phyloP scores from a whole-genome alignment of 805 yeast species.

The Barnettozyma wickerhamii region DNA sequence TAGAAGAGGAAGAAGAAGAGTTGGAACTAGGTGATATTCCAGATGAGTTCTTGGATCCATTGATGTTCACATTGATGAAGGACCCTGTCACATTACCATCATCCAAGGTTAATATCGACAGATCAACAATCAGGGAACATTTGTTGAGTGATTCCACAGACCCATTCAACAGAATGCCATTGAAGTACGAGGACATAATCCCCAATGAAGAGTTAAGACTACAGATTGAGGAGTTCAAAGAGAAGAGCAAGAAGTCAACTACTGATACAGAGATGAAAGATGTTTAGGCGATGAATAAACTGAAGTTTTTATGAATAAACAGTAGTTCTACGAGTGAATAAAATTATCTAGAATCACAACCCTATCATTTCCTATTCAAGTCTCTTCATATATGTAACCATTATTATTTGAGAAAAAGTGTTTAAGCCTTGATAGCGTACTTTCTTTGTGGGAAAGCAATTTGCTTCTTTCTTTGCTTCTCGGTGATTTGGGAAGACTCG shows the following conservation, averaged over 20 bases:
- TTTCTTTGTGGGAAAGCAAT: constrained; percentile 98
- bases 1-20: constrained; percentile 75
- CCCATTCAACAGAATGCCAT: constrained; percentile 93
- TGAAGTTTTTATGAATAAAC: background rate
- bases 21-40: constrained; percentile 89
- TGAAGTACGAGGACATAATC: constrained; percentile 80
- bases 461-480: constrained; percentile 85
- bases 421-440: constrained; percentile 97
- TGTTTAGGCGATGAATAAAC: constrained; percentile 1
- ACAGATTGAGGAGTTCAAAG: constrained; percentile 48
- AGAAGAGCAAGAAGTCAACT: constrained; percentile 8
- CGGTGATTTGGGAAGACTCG: constrained; percentile 81
- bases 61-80: constrained; percentile 93
- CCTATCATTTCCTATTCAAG: constrained; percentile 27
- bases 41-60: constrained; percentile 94
- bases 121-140: constrained; percentile 91
- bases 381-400: constrained; percentile 5
- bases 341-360: constrained; percentile 11
- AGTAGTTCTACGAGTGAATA: background rate
- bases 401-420: constrained; percentile 11
- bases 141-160: constrained; percentile 92
- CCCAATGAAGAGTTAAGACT: constrained; percentile 69
- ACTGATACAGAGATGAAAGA: constrained; percentile 18
- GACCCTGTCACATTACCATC: constrained; percentile 95
- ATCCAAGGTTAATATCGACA: constrained; percentile 79